Conservation (phyloP, 1,284 basidiomycete species). For the Ceratobasidium sp. region DNA sequence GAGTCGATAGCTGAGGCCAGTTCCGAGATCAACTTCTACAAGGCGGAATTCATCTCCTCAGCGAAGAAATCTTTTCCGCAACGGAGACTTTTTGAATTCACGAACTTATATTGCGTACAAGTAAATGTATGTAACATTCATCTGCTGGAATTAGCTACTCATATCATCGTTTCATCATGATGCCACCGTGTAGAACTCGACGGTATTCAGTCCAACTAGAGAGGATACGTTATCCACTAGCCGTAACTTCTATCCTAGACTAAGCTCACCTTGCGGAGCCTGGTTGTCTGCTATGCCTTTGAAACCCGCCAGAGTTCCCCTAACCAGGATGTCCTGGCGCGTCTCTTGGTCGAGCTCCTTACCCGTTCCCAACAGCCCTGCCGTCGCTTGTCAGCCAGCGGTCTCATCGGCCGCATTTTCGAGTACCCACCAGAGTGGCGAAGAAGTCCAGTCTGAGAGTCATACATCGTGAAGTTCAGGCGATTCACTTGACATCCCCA, state of each 20-base stretch:
- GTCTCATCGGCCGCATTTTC: not conserved
- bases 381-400: not conserved
- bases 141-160: too few species aligned
- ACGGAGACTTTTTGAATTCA: too few species aligned
- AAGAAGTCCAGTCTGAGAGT: not conserved
- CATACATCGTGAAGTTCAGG: not conserved
- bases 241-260: not conserved
- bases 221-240: not conserved
- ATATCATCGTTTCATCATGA: not conserved
- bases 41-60: too few species aligned
- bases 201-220: not conserved
- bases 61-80: too few species aligned
- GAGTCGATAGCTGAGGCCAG: too few species aligned
- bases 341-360: conserved; percentile 2
- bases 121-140: too few species aligned
- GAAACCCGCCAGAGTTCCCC: not conserved
- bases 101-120: too few species aligned
- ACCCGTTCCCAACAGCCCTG: not conserved
- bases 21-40: too few species aligned
- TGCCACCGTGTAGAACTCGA: not conserved
- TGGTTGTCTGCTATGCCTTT: not conserved
- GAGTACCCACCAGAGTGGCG: not conserved
- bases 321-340: not conserved
- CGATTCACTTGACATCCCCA: conserved; percentile 3
- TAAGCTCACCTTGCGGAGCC: not conserved